Base-by-base conservation (phyloP, 305 asterid genomes). In the Petunia hybrid region DNA sequence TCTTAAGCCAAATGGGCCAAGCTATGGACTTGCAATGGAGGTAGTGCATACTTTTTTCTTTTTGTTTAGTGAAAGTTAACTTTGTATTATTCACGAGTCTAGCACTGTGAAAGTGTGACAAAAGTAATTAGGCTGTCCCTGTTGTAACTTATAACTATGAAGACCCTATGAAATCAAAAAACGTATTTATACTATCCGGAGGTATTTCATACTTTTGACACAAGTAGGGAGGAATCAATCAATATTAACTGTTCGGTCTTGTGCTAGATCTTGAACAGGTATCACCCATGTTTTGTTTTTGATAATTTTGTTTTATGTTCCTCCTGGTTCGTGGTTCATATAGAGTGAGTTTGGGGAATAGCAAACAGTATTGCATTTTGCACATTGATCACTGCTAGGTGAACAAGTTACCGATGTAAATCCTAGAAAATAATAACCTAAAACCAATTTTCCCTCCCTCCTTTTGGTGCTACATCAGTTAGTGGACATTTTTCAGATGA, bases 21-120 rank as follows among this genome's bases (percentile, higher is more conserved):
- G 94, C 81, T 96, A 89, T 88, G 99, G 99, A 61, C 94, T 96
- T 39, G 97, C 98, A 57, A 96, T 96, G 99, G 99, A 96, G 98
- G 99, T 95, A 87, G 36, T 67, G 56, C 57, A 74, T 61, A 39
- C 51, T 69, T 42, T 13, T 7, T 83, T 22, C 12, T 16, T 12
- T 36, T 75, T 5, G 13, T 12, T 61, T 46, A 7, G n/a, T 65
- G 63, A 5, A n/a, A 78, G 41, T 35, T 41, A 8, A 62, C 31
- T 45, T 78, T 51, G 55, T 46, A 62, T 45, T 62, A 61, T 3
- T 68, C n/a, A n/a, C 48, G 3, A 68, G 39, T 43, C n/a, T 45
- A 67, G 43, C 55, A 5, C 73, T 41, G 42, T 41, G 55, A 31
- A 42, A 68, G 16, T 42, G 40, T 68, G n/a, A 43, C 56, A 42